A percentile compares a stretch with the other conserved stretches of the same genome.
These are phyloP conservation scores for Pichia californica DNA, from an alignment of 805 yeast genomes.

Conservation along the genomic window DNA sequence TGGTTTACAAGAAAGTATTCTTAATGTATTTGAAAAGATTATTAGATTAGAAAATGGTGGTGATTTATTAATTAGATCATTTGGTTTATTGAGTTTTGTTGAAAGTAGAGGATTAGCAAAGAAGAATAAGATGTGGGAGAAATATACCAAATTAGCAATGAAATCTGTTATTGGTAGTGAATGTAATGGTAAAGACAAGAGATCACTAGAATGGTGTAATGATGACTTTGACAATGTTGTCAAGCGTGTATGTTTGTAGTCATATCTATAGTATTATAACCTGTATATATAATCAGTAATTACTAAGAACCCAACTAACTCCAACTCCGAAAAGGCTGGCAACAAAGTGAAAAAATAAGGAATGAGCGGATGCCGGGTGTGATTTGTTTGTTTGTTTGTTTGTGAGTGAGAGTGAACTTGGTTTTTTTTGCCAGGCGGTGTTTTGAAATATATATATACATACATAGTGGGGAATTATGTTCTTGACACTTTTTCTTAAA, in stretches of 20 bases:
- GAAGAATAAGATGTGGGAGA: background rate
- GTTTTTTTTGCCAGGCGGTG: too few relatives aligned
- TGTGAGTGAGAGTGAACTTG: too few relatives aligned
- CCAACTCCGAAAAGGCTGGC: too few relatives aligned
- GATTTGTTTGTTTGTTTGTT: too few relatives aligned
- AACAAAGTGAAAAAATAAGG: too few relatives aligned
- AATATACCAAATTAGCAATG: slow-evolving; percentile 17
- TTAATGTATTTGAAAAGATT: slow-evolving; percentile 38
- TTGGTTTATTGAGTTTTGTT: slow-evolving; percentile 37
- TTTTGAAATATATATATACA: too few relatives aligned
- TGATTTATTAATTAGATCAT: slow-evolving; percentile 52
- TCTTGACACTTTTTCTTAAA: too few relatives aligned
- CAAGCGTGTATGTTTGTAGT: slow-evolving; percentile 19
- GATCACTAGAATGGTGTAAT: slow-evolving; percentile 56
- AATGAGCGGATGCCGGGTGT: too few relatives aligned
- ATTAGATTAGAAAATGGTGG: slow-evolving; percentile 53
- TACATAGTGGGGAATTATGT: too few relatives aligned
- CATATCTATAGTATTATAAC: too few relatives aligned
- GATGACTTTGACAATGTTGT: slow-evolving; percentile 40
- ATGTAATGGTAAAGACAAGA: slow-evolving; percentile 37
- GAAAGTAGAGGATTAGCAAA: slow-evolving; percentile 24
- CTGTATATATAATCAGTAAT: too few relatives aligned
- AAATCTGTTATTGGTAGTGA: slow-evolving; percentile 37
- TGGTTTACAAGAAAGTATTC: slow-evolving; percentile 35
- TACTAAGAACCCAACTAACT: too few relatives aligned